Conservation (phyloP, 768 basidiomycete species). For the Boletus reticuloceps region DNA sequence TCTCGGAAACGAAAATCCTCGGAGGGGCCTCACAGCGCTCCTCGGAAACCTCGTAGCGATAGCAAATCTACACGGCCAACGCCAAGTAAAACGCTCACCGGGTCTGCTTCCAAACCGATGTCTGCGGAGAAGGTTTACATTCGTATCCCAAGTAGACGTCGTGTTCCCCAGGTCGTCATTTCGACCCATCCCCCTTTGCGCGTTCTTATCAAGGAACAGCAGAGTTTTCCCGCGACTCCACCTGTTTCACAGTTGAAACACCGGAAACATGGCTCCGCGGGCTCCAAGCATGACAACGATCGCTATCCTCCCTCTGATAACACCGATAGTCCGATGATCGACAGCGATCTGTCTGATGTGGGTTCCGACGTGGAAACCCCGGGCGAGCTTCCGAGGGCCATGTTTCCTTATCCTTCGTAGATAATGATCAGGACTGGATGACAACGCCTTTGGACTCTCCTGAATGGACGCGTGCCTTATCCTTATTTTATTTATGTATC, state of each 20-base stretch:
- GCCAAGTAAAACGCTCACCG: conserved; percentile 14
- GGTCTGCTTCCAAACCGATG: conserved; percentile 19
- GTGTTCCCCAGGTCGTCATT: conserved; percentile 23
- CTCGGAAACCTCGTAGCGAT: conserved; percentile 32
- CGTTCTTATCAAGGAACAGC: conserved; percentile 11
- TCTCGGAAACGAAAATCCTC: conserved; percentile 25
- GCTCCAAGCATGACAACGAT: conserved; percentile 12
- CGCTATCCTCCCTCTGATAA: conserved; percentile 26
- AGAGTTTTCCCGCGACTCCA: conserved; percentile 19
- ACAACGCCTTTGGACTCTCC: neutral
- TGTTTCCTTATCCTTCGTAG: conserved; percentile 15
- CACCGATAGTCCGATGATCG: conserved; percentile 11
- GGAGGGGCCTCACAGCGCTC: conserved; percentile 17
- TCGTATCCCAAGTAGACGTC: conserved; percentile 18
- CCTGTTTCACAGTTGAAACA: conserved; percentile 22
- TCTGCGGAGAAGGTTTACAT: conserved; percentile 26
- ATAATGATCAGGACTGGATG: conserved; percentile 1
- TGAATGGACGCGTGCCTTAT: conserved; percentile 20
- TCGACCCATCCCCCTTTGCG: conserved; percentile 6
- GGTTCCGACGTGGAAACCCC: conserved; percentile 21
- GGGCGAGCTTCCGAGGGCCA: conserved; percentile 24
- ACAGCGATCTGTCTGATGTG: conserved; percentile 29
- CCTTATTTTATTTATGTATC: conserved; percentile 34
- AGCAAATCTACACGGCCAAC: conserved; percentile 11
- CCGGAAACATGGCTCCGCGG: conserved; percentile 17